A percentile compares a stretch with the other conserved stretches of the same genome.
These are phyloP conservation scores for Penicillium sp. DNA, from an alignment of 2,329 filamentous ascomycete genomes.

Conservation along the genomic window DNA sequence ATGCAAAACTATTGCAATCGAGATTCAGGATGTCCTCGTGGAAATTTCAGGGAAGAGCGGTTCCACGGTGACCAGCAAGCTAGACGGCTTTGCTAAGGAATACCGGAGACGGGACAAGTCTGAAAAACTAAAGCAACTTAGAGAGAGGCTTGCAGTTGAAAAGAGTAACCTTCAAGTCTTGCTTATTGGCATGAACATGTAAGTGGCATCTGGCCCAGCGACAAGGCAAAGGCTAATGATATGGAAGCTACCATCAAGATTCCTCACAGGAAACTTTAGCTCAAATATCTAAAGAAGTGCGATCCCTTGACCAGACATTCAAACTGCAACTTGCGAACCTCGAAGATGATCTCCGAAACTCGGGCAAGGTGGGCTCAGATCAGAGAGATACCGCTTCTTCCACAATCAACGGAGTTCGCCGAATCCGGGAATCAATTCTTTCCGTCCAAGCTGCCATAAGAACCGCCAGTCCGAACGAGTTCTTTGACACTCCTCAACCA, in stretches of 20 bases:
- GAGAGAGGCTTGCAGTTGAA: slow-evolving; percentile 12
- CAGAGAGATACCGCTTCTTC: background rate
- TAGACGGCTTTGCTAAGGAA: slow-evolving; percentile 21
- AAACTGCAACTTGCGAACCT: slow-evolving; percentile 3
- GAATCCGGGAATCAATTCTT: slow-evolving; percentile 3
- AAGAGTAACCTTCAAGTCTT: slow-evolving; percentile 15
- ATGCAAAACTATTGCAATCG: background rate
- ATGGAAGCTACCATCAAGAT: slow-evolving; percentile 4
- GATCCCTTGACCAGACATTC: background rate
- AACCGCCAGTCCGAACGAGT: slow-evolving; percentile 20
- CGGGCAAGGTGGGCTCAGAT: background rate
- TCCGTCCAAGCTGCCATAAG: slow-evolving; percentile 1
- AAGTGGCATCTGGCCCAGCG: background rate
- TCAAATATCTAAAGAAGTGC: slow-evolving; percentile 7
- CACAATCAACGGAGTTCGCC: slow-evolving; percentile 27
- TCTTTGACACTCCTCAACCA: slow-evolving; percentile 25
- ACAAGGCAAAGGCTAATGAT: background rate
- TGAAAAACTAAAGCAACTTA: slow-evolving; percentile 1
- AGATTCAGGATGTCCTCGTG: slow-evolving; percentile 10
- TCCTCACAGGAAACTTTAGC: slow-evolving; percentile 1
- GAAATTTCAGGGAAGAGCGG: slow-evolving; percentile 14
- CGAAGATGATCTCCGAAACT: background rate
- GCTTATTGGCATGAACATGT: slow-evolving; percentile 16
- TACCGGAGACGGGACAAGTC: slow-evolving; percentile 11
- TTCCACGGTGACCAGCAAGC: slow-evolving; percentile 20